Conservation (phyloP, 257 asterid genomes). For the Dorcoceras hygrometricum region DNA sequence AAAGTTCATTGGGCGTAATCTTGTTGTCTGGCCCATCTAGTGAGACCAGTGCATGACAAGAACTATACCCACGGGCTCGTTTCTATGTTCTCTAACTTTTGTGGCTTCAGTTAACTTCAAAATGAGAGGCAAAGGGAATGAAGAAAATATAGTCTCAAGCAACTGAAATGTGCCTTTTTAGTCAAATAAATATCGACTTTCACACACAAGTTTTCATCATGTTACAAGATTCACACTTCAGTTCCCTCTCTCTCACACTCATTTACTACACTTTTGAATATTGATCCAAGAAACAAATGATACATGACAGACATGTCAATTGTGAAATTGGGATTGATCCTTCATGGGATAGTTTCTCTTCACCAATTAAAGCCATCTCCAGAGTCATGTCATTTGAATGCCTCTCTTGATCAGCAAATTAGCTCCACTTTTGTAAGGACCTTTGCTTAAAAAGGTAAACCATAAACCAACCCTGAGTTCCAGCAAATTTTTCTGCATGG, state of each 20-base stretch:
- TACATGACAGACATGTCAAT: too few relatives aligned
- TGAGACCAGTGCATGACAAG: neutral
- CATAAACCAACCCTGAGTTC: neutral
- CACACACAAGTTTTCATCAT: neutral
- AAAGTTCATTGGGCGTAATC: too few relatives aligned
- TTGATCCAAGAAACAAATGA: too few relatives aligned
- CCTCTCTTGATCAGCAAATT: neutral
- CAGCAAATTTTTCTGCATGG: neutral
- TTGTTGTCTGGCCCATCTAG: neutral
- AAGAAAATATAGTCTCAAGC: neutral
- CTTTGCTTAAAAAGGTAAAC: neutral
- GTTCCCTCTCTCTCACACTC: neutral
- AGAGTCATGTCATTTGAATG: neutral
- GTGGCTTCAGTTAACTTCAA: conserved; percentile 3
- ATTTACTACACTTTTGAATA: too few relatives aligned
- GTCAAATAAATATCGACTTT: too few relatives aligned
- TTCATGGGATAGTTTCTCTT: neutral
- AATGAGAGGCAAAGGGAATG: neutral
- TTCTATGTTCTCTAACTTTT: neutral
- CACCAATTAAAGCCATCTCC: neutral
- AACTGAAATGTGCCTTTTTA: neutral
- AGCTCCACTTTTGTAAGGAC: neutral
- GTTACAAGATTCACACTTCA: neutral
- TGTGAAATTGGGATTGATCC: neutral
- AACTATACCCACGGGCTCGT: neutral